Evolutionary conservation across 257 asterid genomes (phyloP).

Genomic region (Nyctanthes arbortristis): DNA sequence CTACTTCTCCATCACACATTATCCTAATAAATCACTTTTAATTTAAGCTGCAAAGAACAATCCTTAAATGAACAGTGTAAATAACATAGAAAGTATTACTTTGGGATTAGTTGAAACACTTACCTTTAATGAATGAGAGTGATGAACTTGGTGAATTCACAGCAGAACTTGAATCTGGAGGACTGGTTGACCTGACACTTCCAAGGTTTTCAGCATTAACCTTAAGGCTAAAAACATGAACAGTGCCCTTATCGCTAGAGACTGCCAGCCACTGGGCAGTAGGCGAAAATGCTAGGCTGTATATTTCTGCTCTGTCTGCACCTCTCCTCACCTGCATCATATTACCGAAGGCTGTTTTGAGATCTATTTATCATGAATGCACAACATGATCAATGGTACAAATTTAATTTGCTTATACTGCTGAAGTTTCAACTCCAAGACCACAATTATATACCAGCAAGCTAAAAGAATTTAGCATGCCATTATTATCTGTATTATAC

Average conservation of each 20-base stretch:
- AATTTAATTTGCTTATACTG: background rate
- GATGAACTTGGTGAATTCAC: constrained; percentile 58
- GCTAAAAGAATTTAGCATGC: background rate
- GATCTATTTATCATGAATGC: background rate
- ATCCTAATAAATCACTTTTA: too few species aligned
- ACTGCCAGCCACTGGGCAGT: constrained; percentile 94
- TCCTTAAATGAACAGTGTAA: background rate
- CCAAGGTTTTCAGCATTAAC: constrained; percentile 57
- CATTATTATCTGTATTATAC: background rate
- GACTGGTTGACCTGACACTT: constrained; percentile 49
- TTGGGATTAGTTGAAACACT: background rate
- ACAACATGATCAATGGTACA: background rate
- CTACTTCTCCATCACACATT: too few species aligned
- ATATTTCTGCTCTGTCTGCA: constrained; percentile 96
- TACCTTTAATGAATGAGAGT: constrained; percentile 92
- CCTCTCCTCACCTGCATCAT: constrained; percentile 86
- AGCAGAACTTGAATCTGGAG: constrained; percentile 49
- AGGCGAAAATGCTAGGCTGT: constrained; percentile 83
- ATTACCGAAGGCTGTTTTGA: constrained; percentile 7
- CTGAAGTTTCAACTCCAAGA: background rate
- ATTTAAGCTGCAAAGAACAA: too few species aligned
- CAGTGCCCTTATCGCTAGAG: constrained; percentile 96
- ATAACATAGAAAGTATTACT: background rate
- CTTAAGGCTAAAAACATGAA: constrained; percentile 84
- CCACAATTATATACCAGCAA: background rate